Percentiles rank a stretch among this genome's conserved stretches.
Conservation (phyloP, 2,329 filamentous ascomycete species). For the Pestalotiopsis sp. region DNA sequence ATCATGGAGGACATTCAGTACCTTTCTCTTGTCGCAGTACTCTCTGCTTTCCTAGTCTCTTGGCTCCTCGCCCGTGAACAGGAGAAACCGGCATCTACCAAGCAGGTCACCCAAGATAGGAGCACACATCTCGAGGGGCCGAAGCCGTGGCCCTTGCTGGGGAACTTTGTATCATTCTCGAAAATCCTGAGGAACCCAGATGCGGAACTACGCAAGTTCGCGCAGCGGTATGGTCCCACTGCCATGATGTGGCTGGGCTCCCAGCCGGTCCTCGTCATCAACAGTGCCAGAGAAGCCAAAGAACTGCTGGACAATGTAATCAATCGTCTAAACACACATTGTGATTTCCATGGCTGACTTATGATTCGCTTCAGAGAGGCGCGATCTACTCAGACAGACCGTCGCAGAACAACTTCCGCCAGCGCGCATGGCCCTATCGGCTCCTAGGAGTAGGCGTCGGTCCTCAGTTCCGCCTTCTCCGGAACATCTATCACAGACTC, state of each 20-base stretch:
- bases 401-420: neutral
- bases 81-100: neutral
- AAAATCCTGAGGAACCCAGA: neutral
- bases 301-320: constrained; percentile 3
- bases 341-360: neutral
- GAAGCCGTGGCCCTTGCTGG: neutral
- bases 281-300: constrained; percentile 1
- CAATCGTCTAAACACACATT: neutral
- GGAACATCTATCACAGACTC: constrained; percentile 4
- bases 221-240: neutral
- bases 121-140: neutral
- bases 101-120: neutral
- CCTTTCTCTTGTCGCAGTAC: constrained; percentile 1
- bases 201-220: neutral
- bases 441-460: neutral
- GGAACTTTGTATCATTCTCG: neutral
- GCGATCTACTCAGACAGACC: neutral
- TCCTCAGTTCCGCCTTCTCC: constrained; percentile 1
- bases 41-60: neutral
- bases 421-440: neutral
- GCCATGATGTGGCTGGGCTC: neutral
- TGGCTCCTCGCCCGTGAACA: neutral
- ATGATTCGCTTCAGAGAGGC: neutral
- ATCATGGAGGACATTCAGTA: neutral
- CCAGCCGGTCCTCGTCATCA: neutral